These are phyloP conservation scores for Candida arabinofermentans DNA, from an alignment of 805 yeast genomes.

Conservation along the genomic window DNA sequence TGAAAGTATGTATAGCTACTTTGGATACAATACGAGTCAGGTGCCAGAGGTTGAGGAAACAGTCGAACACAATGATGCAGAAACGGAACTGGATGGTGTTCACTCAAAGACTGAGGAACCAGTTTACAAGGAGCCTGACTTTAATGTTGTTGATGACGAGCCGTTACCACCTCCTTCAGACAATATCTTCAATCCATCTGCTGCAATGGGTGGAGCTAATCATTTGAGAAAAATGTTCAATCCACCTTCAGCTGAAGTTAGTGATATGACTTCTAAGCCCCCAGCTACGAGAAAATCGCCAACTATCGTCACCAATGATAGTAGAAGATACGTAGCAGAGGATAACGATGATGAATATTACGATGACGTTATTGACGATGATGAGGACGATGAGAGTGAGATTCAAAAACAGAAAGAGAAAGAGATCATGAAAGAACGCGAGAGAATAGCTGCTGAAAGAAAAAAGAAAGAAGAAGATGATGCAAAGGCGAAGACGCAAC, in stretches of 20 bases:
- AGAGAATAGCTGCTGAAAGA: slow-evolving; percentile 41
- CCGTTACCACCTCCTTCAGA: slow-evolving; percentile 17
- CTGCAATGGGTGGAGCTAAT: slow-evolving; percentile 12
- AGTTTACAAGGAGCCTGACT: background rate
- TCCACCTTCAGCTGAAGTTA: slow-evolving; percentile 22
- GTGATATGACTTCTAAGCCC: background rate
- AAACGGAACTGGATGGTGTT: slow-evolving; percentile 1
- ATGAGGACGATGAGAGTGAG: slow-evolving; percentile 43
- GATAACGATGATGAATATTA: slow-evolving; percentile 28
- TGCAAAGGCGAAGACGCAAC: slow-evolving; percentile 23
- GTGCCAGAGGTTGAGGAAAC: background rate
- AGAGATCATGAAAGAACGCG: slow-evolving; percentile 14
- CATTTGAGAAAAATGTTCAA: slow-evolving; percentile 26
- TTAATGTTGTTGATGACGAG: slow-evolving; percentile 7
- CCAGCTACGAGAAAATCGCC: slow-evolving; percentile 12
- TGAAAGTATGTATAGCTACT: background rate
- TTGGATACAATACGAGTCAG: background rate
- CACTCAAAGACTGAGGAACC: background rate
- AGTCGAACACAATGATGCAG: slow-evolving; percentile 5
- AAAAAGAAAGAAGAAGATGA: slow-evolving; percentile 24
- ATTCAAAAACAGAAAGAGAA: slow-evolving; percentile 37
- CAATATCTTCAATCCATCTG: slow-evolving; percentile 17
- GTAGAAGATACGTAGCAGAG: slow-evolving; percentile 25
- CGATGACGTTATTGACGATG: slow-evolving; percentile 30
- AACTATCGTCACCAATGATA: slow-evolving; percentile 22